Conservation (phyloP, 2,329 filamentous ascomycete genomes). For the Tolypocladium guangdongense region DNA sequence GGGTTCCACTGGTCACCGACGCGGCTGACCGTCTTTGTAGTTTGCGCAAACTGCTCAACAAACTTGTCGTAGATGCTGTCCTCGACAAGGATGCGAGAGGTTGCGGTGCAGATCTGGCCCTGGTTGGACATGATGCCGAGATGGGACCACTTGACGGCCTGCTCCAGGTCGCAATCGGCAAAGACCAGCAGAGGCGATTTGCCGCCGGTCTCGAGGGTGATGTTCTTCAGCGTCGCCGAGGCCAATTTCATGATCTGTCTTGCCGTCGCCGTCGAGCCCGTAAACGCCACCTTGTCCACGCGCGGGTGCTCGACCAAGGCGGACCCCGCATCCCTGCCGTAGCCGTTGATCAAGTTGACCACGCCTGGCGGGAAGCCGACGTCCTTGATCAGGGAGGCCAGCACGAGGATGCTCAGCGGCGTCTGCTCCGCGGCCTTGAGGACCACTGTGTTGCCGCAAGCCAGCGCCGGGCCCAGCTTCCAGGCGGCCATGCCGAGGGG, state of each 20-base stretch:
- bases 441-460: constrained; percentile 52
- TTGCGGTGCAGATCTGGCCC: constrained; percentile 58
- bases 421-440: constrained; percentile 60
- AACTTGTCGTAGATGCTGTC: constrained; percentile 52
- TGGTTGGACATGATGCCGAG: constrained; percentile 46
- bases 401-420: constrained; percentile 51
- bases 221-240: constrained; percentile 53
- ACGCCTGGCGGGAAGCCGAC: constrained; percentile 72
- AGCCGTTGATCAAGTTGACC: constrained; percentile 64
- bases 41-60: constrained; percentile 47
- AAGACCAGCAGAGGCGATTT: constrained; percentile 57
- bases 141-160: constrained; percentile 51
- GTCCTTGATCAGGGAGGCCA: constrained; percentile 57
- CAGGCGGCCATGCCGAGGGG: constrained; percentile 41
- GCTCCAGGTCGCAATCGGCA: constrained; percentile 53
- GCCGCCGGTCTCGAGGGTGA: constrained; percentile 56
- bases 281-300: constrained; percentile 71
- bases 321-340: constrained; percentile 56
- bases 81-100: constrained; percentile 54
- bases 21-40: constrained; percentile 46
- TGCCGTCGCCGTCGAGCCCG: constrained; percentile 62
- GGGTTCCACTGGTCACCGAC: constrained; percentile 62
- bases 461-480: constrained; percentile 65
- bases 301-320: constrained; percentile 56
- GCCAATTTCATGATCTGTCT: constrained; percentile 68